Evolutionary conservation across 495 filamentous ascomycete genomes (phyloP).

Genomic region (Xylaria castorea): DNA sequence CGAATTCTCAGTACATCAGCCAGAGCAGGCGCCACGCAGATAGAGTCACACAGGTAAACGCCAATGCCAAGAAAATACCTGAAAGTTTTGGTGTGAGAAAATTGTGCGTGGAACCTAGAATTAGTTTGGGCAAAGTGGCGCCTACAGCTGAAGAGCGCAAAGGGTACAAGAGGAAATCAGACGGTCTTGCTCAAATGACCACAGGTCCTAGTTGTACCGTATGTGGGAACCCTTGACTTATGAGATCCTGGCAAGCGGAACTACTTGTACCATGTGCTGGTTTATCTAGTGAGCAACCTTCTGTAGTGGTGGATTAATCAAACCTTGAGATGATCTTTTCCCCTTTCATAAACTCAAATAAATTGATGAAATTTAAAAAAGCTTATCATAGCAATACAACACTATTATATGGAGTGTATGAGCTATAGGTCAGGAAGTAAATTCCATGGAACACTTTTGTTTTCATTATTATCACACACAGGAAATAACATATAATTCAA

Average conservation of each 20-base stretch:
- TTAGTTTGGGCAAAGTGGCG: background rate
- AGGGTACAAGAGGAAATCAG: background rate
- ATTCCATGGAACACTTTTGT: no score
- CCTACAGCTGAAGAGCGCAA: background rate
- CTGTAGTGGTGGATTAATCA: background rate
- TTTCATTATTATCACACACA: no score
- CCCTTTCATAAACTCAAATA: background rate
- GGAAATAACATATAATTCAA: no score
- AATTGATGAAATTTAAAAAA: no score
- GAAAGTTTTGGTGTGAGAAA: background rate
- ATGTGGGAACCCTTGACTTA: background rate
- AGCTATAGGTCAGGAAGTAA: background rate
- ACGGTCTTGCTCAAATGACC: background rate
- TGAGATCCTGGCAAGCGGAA: background rate
- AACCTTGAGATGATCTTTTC: background rate
- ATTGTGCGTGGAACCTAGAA: background rate
- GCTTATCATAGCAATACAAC: no score
- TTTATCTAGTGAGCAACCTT: constrained; percentile 3
- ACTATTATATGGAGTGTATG: background rate
- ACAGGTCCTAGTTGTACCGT: background rate
- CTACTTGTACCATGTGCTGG: background rate
- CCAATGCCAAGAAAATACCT: background rate
- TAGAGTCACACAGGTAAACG: background rate
- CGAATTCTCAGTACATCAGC: background rate
- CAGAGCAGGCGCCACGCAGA: background rate